A percentile compares a stretch with the other conserved stretches of the same genome.
Evolutionary conservation across 1,284 basidiomycete genomes (phyloP).

Genomic region (Caloboletus firmus): DNA sequence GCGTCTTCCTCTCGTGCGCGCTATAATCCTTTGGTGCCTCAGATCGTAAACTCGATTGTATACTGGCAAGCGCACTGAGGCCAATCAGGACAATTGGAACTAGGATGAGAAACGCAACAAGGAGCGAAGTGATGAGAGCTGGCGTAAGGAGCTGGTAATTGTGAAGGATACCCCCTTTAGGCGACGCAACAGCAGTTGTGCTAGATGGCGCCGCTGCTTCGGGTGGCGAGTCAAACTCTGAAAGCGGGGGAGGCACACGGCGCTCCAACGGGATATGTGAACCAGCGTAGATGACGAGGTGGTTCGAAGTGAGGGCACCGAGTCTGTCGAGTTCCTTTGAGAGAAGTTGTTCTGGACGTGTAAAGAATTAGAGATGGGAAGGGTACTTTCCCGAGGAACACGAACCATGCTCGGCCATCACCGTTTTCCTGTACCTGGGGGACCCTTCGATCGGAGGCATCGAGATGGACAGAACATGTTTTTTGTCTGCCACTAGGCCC

Average conservation of each 20-base stretch:
- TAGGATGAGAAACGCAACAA: constrained; percentile 70
- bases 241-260: constrained; percentile 38
- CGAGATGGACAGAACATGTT: constrained; percentile 56
- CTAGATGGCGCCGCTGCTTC: constrained; percentile 26
- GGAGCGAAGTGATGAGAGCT: constrained; percentile 68
- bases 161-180: constrained; percentile 63
- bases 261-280: constrained; percentile 40
- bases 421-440: constrained; percentile 43
- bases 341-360: constrained; percentile 41
- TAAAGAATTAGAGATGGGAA: neutral
- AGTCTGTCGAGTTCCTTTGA: constrained; percentile 49
- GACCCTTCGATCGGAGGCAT: constrained; percentile 52
- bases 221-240: constrained; percentile 30
- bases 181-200: constrained; percentile 28
- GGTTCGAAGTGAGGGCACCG: constrained; percentile 50
- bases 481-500: constrained; percentile 38
- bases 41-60: constrained; percentile 68
- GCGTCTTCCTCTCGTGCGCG: constrained; percentile 75
- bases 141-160: constrained; percentile 80
- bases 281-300: constrained; percentile 66
- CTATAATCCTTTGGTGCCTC: constrained; percentile 67
- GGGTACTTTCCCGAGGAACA: neutral
- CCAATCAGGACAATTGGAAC: constrained; percentile 70
- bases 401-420: constrained; percentile 55
- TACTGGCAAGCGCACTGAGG: constrained; percentile 68